Conservation (phyloP, 2,329 filamentous ascomycete genomes). For the Penicillium palitans region DNA sequence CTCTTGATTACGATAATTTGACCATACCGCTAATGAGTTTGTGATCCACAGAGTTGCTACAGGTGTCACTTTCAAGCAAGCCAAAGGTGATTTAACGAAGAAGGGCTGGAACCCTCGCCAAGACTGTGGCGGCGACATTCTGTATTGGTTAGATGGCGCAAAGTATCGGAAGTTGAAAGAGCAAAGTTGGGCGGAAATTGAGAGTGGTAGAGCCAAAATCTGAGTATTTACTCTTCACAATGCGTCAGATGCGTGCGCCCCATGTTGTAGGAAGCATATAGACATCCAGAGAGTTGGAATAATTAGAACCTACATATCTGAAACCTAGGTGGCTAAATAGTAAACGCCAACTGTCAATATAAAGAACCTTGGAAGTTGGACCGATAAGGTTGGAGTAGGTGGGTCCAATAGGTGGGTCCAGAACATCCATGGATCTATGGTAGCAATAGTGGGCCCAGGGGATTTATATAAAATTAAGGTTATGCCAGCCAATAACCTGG, state of each 20-base stretch:
- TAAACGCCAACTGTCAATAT: background rate
- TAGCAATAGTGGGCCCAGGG: too few species aligned
- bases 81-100: slow-evolving; percentile 47
- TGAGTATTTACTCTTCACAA: slow-evolving; percentile 19
- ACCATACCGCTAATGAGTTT: background rate
- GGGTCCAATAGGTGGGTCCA: too few species aligned
- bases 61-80: slow-evolving; percentile 54
- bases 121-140: slow-evolving; percentile 36
- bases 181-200: slow-evolving; percentile 44
- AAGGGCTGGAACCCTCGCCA: slow-evolving; percentile 43
- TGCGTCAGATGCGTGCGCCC: background rate
- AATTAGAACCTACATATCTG: too few species aligned
- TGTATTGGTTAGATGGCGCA: slow-evolving; percentile 49
- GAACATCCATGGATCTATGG: too few species aligned
- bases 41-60: slow-evolving; percentile 41
- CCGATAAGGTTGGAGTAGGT: too few species aligned
- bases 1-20: background rate
- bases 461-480: too few species aligned
- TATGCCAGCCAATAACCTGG: too few species aligned
- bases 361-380: too few species aligned
- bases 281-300: too few species aligned
- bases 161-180: slow-evolving; percentile 42
- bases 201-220: slow-evolving; percentile 47
- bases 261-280: too few species aligned
- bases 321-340: background rate